Conservation (phyloP, 2,329 filamentous ascomycete genomes). For the Ophiognomonia clavigignenti-juglandacearum region DNA sequence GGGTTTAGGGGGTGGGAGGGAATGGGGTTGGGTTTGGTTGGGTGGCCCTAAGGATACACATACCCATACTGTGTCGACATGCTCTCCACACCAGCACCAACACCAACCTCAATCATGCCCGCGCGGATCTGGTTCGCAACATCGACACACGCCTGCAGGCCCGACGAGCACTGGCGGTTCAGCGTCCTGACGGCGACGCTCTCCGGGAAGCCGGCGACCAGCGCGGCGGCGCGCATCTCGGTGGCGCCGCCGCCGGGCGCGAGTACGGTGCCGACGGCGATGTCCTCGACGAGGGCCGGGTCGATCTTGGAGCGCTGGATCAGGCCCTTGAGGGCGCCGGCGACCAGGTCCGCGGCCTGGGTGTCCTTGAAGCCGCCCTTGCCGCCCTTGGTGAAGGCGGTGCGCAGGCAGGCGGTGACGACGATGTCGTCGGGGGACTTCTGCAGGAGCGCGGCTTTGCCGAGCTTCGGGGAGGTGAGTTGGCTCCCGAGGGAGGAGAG, state of each 20-base stretch:
- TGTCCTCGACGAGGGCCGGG: conserved; percentile 82
- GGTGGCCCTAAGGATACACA: too few relatives aligned
- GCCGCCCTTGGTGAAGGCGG: conserved; percentile 86
- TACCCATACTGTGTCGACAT: conserved; percentile 92
- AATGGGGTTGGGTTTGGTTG: neutral
- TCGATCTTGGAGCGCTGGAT: conserved; percentile 85
- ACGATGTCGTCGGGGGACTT: conserved; percentile 75
- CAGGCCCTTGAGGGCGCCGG: conserved; percentile 75
- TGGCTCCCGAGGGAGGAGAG: conserved; percentile 58
- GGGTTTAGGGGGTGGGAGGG: neutral
- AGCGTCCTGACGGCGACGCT: conserved; percentile 77
- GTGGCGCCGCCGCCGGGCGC: conserved; percentile 92
- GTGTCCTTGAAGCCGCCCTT: conserved; percentile 97
- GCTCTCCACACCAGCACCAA: conserved; percentile 93
- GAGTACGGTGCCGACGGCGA: conserved; percentile 86
- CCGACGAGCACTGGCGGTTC: conserved; percentile 93
- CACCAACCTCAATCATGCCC: conserved; percentile 92
- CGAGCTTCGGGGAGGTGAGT: conserved; percentile 43
- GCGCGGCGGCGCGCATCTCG: conserved; percentile 87
- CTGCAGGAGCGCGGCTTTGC: conserved; percentile 53
- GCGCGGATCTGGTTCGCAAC: conserved; percentile 86
- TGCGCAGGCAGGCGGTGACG: conserved; percentile 86
- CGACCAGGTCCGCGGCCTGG: conserved; percentile 76
- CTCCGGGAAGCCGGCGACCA: conserved; percentile 88
- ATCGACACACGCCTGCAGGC: conserved; percentile 87